Base-by-base conservation (phyloP, 331 rosid genomes). In the Malus hybrid region DNA sequence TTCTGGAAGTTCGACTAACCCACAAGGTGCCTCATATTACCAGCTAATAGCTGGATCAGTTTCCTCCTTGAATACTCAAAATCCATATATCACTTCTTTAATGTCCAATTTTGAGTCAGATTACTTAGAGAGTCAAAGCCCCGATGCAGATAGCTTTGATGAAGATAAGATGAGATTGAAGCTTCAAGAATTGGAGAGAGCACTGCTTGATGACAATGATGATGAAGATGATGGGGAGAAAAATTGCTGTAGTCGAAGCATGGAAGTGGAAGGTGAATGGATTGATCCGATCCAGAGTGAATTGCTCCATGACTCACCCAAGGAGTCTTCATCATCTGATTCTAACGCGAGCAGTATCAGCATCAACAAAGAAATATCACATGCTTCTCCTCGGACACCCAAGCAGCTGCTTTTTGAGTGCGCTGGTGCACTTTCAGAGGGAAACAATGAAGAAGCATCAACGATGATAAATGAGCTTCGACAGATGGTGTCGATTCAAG, bases 181-280 rank as follows among this genome's bases (percentile, higher is more conserved):
- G 82, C 88, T 95, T 69, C 91, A 88, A 79, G 97, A 92, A 83
- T 63, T 92, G 83, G 99, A 95, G 88, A 92, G 93, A 77, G 90
- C 88, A 71, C 87, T 95, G 73, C 92, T 95, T 65, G 88, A 84
- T 63, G 97, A 91, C 39, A 83, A 87, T 12, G 94, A 86, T 39
- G 87, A 68, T 58, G 90, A 81, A 61, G 84, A 81, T 13, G 90
- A 85, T 6, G 96, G 84, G 13, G 84, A 83, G 65, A 77, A 81
- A 32, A 75, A 82, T 77, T 83, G 55, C 28, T 62, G 77, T n/a
- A 76, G 70, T 65, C 92, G 83, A 70, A 82, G 84, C 89, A 89
- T 90, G 99, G 97, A 95, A 79, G 83, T 92, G 18, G 96, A 89
- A 32, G 88, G 72, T 6, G 91, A 89, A 58, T 93, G 96, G 98